These are phyloP conservation scores for Thermothelomyces thermophilus DNA, from an alignment of 2,329 filamentous ascomycete species.

Conservation along the genomic window DNA sequence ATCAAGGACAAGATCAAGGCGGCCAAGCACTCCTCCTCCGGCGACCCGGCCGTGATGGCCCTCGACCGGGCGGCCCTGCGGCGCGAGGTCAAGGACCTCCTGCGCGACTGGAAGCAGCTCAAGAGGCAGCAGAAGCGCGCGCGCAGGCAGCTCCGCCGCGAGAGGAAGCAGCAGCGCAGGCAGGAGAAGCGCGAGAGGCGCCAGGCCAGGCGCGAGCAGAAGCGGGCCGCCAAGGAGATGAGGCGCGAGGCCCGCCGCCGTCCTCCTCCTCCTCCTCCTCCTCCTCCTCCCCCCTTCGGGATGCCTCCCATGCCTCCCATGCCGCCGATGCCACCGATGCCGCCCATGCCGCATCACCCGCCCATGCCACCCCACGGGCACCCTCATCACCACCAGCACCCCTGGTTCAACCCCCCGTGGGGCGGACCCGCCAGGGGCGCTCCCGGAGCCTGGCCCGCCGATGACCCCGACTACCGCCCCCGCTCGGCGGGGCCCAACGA, in stretches of 20 bases:
- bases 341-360: neutral
- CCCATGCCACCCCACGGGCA: neutral
- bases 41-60: neutral
- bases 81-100: constrained; percentile 40
- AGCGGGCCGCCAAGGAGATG: constrained; percentile 9
- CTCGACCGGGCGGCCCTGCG: constrained; percentile 34
- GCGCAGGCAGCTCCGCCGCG: constrained; percentile 31
- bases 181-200: constrained; percentile 27
- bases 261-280: too few species aligned
- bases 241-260: constrained; percentile 2
- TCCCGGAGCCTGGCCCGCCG: neutral
- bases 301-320: neutral
- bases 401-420: neutral
- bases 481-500: neutral
- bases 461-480: neutral
- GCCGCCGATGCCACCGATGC: constrained; percentile 5
- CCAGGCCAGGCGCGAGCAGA: constrained; percentile 22
- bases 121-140: constrained; percentile 33
- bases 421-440: neutral
- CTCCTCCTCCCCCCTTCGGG: too few species aligned
- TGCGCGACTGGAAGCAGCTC: constrained; percentile 37
- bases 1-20: constrained; percentile 40
- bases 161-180: constrained; percentile 29
- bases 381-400: neutral
- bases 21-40: constrained; percentile 12